Evolutionary conservation across 306 rosid species (phyloP).

Genomic region (Castanea crenata): DNA sequence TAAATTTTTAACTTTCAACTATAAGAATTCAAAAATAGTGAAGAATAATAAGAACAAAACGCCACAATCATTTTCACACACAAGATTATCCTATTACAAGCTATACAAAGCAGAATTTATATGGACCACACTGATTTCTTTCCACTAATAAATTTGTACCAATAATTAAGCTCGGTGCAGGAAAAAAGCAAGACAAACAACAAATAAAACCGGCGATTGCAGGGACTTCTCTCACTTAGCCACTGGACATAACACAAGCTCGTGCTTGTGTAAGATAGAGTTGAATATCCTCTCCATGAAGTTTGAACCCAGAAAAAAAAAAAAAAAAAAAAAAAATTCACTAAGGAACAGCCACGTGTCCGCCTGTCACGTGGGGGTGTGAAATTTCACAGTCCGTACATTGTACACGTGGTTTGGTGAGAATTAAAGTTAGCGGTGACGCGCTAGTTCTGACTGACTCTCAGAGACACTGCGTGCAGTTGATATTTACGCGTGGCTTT

Average conservation of each 20-base stretch:
- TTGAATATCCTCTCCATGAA: not conserved
- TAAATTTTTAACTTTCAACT: too few relatives aligned
- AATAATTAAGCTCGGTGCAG: too few relatives aligned
- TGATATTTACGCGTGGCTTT: slow-evolving; percentile 23
- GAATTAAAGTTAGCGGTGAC: slow-evolving; percentile 15
- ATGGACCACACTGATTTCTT: too few relatives aligned
- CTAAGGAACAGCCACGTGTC: slow-evolving; percentile 9
- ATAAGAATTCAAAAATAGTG: too few relatives aligned
- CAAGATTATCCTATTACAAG: too few relatives aligned
- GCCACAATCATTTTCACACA: too few relatives aligned
- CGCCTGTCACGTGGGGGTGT: not conserved
- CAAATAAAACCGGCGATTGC: too few relatives aligned
- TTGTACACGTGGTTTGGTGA: slow-evolving; percentile 22
- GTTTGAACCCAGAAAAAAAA: not conserved
- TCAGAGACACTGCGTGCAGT: not conserved
- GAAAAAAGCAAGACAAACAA: too few relatives aligned
- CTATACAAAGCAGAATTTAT: too few relatives aligned
- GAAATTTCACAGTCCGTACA: not conserved
- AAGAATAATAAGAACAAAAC: too few relatives aligned
- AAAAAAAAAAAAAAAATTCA: not conserved
- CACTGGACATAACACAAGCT: not conserved
- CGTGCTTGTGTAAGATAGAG: not conserved
- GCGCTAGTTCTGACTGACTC: not conserved
- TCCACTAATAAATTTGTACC: too few relatives aligned
- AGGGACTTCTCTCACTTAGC: too few relatives aligned